Base-by-base conservation (phyloP, 176 grass and related monocot genomes). In the Avena atlantica region DNA sequence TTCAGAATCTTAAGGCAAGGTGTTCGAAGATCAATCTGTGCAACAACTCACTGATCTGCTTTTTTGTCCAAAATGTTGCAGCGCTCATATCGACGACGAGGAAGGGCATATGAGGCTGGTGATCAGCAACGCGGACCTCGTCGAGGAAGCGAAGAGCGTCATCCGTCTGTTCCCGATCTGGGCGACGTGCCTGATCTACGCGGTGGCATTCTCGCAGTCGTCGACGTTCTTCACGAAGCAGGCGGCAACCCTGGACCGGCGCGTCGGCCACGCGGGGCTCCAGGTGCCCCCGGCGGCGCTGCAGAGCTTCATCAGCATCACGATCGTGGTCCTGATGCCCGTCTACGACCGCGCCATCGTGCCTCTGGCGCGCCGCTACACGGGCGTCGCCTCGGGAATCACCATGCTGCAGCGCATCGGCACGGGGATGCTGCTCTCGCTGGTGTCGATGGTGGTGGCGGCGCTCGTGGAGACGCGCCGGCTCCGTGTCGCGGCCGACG, bases 371-470 rank as follows among this genome's bases (percentile, higher is more conserved):
- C 77, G 93, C 23, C 84, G 75, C 20, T 87, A 78, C 78, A 48
- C 93, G 0, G 84, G 84, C 20, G 15, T 53, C 11, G 72, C 88
- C 19, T 86, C 88, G 0, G 93, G 93, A 13, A 74, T 95, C 88
- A 95, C 90, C 69, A 81, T 95, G 90, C 88, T 95, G 34, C 93
- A 95, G 77, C 91, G 93, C n/a, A 82, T 92, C 80, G 93, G 93
- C 79, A 3, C 37, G 1, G 93, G 93, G 19, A 89, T 89, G 88
- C 7, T 84, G n/a, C 76, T 92, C 23, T 95, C 93, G 4, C 86
- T 91, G 36, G 8, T 95, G 70, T 90, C 86, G 4, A 92, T 92
- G 83, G 83, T 85, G 57, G 47, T 85, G 9, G 90, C 90, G 9
- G 93, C 88, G 36, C 56, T 95, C 2, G 93, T 95, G 21, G 93